phyloP scores from a whole-genome alignment of 2,329 filamentous ascomycete genomes.

The Beauveria bassiana region DNA sequence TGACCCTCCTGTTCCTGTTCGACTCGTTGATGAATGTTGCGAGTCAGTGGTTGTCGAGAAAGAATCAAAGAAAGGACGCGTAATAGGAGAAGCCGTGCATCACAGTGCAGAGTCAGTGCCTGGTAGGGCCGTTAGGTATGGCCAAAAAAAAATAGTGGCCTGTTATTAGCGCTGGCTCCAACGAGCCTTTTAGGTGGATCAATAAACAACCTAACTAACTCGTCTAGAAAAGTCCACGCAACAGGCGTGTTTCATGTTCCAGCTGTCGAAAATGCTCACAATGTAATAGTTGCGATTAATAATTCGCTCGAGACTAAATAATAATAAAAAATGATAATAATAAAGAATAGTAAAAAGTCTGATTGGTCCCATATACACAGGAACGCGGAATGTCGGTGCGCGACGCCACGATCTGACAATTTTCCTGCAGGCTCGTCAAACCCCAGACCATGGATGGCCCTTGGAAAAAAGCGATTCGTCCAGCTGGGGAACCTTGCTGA shows the following conservation, averaged over 20 bases:
- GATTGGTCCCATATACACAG: conserved; percentile 28
- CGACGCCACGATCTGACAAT: conserved; percentile 48
- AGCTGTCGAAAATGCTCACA: conserved; percentile 31
- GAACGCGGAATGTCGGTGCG: conserved; percentile 50
- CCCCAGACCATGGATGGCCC: conserved; percentile 52
- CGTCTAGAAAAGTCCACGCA: conserved; percentile 57
- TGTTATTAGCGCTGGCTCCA: no score
- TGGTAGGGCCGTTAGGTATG: no score
- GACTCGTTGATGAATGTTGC: conserved; percentile 26
- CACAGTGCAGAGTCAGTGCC: conserved; percentile 33
- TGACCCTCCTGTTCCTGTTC: conserved; percentile 51
- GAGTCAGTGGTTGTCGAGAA: no score
- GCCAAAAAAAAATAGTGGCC: no score
- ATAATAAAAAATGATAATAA: no score
- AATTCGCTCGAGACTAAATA: no score
- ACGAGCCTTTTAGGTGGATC: neutral
- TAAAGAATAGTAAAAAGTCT: no score
- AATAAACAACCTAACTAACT: neutral
- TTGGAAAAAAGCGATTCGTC: conserved; percentile 24
- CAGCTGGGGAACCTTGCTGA: conserved; percentile 33
- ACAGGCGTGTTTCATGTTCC: conserved; percentile 38
- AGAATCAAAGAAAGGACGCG: neutral
- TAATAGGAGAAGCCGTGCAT: conserved; percentile 26
- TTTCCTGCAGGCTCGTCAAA: conserved; percentile 33
- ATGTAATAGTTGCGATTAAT: no score